Evolutionary conservation across 768 basidiomycete genomes (phyloP), one percentile per base, ranked within the genome.

Genomic region (Leccinum variicolor): DNA sequence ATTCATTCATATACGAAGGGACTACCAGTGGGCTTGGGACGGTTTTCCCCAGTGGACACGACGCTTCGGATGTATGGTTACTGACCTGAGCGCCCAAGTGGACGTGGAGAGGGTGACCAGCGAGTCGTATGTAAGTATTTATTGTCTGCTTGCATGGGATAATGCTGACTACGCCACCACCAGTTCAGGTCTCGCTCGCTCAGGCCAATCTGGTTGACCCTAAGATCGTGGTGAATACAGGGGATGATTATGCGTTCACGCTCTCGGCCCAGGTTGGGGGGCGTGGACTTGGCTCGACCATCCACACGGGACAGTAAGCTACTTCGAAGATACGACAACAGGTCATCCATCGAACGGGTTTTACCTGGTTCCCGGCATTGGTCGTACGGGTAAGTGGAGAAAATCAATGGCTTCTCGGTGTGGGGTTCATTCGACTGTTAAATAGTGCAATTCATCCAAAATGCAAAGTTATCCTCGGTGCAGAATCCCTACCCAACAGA

Each of bases 211-310:
- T 23, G 23, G 23, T 23, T 23, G 23, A 23, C 23, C 23, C 23
- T 23, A 3, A 23, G 23, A 23, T 23, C 23, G 23, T 23, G 23
- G 23, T 23, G 23, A 23, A 23, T 23, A 53, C 66, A 10, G 57
- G 64, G 0, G 50, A 64, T 6, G 66, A 79, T 58, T 63, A 79
- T 52, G 78, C 76, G 0, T 84, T 85, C 64, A 79, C 76, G 2
- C 65, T 84, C 5, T 82, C 81, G 4, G 83, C 82, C 3, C 67
- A 69, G 47, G 79, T 79, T 13, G 84, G 83, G 82, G 79, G 1
- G 72, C 78, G 1, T 84, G 81, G 79, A 79, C 83, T 6, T 84
- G 83, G 83, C 71, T 85, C 1, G 84, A 84, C 54, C 83, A 84
- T 66, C 83, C 83, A 0, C 69, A 73, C 0, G 80, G 81, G 15